Evolutionary conservation across 257 asterid genomes (phyloP).

Genomic region (Cordia subcordata): DNA sequence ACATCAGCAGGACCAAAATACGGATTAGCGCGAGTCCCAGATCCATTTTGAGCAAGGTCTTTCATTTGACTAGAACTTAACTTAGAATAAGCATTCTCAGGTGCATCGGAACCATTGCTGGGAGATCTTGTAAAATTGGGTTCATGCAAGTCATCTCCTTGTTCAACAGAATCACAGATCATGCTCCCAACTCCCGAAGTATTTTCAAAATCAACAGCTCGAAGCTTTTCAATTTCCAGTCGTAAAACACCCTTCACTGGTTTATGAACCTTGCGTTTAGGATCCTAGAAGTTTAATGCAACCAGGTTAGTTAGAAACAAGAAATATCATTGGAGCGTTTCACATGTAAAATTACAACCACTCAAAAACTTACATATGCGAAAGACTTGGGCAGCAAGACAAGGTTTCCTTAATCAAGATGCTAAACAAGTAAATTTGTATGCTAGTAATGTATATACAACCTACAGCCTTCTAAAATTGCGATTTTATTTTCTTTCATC

Average conservation of each 20-base stretch:
- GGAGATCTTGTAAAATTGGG: constrained; percentile 32
- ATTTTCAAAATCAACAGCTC: constrained; percentile 62
- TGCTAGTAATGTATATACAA: too few relatives aligned
- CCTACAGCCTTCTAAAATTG: too few relatives aligned
- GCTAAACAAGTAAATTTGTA: too few relatives aligned
- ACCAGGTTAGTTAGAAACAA: constrained; percentile 13
- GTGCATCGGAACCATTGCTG: constrained; percentile 44
- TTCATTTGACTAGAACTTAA: constrained; percentile 45
- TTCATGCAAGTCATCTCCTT: constrained; percentile 37
- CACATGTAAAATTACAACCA: background rate
- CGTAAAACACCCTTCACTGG: constrained; percentile 89
- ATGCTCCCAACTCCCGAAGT: constrained; percentile 46
- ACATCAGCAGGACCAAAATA: constrained; percentile 59
- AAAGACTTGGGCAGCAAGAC: background rate
- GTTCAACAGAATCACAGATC: constrained; percentile 46
- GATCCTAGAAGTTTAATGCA: constrained; percentile 56
- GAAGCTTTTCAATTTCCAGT: constrained; percentile 94
- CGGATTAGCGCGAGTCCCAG: constrained; percentile 42
- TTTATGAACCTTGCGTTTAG: constrained; percentile 92
- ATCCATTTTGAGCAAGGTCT: constrained; percentile 66
- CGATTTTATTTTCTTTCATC: too few relatives aligned
- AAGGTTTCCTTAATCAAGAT: too few relatives aligned
- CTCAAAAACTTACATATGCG: background rate
- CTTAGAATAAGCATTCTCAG: constrained; percentile 35
- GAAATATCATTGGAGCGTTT: constrained; percentile 10